Evolutionary conservation across 2,329 filamentous ascomycete species (phyloP), one percentile per base, ranked within the genome.

Genomic region (Colletotrichum sp.): DNA sequence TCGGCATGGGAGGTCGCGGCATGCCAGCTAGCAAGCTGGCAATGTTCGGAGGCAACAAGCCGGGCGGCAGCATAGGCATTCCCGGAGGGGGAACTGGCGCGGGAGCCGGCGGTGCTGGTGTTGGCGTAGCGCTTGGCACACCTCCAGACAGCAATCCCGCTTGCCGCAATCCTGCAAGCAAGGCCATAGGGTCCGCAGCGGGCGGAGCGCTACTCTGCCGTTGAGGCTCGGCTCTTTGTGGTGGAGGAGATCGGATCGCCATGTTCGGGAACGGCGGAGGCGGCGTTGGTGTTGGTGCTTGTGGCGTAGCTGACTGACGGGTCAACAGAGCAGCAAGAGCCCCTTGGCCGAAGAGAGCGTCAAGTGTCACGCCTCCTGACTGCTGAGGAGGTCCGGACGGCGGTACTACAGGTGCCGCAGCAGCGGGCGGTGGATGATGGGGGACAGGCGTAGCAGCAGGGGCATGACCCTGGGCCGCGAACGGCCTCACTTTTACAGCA

Each of bases 111-210:
- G 77, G 79, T 52, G 78, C 84, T 81, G 78, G 85, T 81, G 85
- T 81, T 6, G 83, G 80, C 8, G 83, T 79, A 13, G 84, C 82
- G 28, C 81, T 84, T 52, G 87, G 84, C 12, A 87, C 80, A 16
- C 63, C 48, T 19, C 86, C 82, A 34, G 89, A 84, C 34, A 96
- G 85, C 74, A 96, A 87, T 25, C 94, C 94, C 9, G 93, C 92
- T 76, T 91, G 90, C 74, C 93, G 90, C 73, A 96, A 86, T 81
- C 92, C 91, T 22, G 93, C 92, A 77, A 96, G 86, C 28, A 96
- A 84, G 28, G 92, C 89, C 82, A 90, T 87, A 22, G 93, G 90
- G 65, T 88, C 86, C 68, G 86, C 79, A 22, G 86, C 80, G 39
- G 83, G 78, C 25, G 85, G 80, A 28, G 85, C 79, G 44, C 83